Conservation (phyloP, 2,329 filamentous ascomycete genomes). For the Botryotinia calthae region DNA sequence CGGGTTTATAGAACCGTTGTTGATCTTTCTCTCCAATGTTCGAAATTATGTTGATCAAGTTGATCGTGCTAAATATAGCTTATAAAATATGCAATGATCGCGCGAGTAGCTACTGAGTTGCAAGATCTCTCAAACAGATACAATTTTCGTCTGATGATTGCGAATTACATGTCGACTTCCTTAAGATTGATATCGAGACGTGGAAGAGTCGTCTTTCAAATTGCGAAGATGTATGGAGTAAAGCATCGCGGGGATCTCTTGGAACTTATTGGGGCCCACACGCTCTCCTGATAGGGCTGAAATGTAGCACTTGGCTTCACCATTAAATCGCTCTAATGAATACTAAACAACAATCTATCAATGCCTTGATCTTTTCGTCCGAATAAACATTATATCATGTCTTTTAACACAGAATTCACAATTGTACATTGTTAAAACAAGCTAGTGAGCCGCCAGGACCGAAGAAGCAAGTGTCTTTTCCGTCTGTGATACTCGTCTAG, state of each 20-base stretch:
- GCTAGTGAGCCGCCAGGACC: constrained; percentile 4
- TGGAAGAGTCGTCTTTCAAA: background rate
- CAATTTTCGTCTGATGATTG: background rate
- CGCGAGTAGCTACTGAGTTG: background rate
- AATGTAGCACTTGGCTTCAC: background rate
- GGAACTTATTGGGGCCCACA: background rate
- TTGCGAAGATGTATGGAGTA: background rate
- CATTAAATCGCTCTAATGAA: background rate
- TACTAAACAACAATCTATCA: background rate
- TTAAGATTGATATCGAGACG: background rate
- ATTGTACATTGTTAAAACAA: background rate
- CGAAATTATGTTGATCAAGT: constrained; percentile 12
- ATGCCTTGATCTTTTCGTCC: background rate
- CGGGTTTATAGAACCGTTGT: background rate
- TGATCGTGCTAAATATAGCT: constrained; percentile 10
- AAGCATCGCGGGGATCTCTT: background rate
- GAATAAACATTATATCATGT: background rate
- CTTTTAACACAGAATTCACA: background rate
- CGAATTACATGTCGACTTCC: background rate
- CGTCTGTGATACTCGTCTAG: constrained; percentile 8
- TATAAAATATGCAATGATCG: background rate
- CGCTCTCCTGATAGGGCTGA: constrained; percentile 2
- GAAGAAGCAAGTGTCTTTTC: background rate
- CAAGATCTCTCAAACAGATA: background rate
- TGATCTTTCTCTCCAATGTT: constrained; percentile 8